Evolutionary conservation across 2,329 filamentous ascomycete genomes (phyloP).

Genomic region (Catunica adiposa): DNA sequence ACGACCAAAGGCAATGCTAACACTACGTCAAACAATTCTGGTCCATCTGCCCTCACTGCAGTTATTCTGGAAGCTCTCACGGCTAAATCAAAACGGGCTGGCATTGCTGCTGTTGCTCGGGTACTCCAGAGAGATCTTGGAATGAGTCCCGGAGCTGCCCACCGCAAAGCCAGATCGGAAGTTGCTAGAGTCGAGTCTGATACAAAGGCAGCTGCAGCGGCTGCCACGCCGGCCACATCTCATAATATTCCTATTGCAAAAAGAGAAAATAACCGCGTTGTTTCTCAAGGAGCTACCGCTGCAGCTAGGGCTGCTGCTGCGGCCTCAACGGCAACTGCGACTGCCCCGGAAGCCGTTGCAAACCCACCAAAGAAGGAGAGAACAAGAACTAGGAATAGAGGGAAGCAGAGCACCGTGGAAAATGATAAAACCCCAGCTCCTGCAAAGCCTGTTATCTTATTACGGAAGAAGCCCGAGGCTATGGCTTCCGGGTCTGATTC

Average conservation of each 20-base stretch:
- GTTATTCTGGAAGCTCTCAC: slow-evolving; percentile 14
- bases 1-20: slow-evolving; percentile 18
- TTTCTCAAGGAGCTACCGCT: too few relatives aligned
- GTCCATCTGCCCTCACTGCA: slow-evolving; percentile 19
- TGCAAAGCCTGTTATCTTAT: slow-evolving; percentile 24
- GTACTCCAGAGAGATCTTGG: slow-evolving; percentile 51
- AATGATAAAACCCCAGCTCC: slow-evolving; percentile 14
- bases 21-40: slow-evolving; percentile 29
- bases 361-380: slow-evolving; percentile 1
- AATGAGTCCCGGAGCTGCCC: slow-evolving; percentile 44
- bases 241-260: neutral
- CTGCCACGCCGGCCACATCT: slow-evolving; percentile 13
- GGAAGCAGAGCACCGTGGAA: slow-evolving; percentile 21
- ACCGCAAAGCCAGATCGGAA: slow-evolving; percentile 42
- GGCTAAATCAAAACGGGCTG: slow-evolving; percentile 40
- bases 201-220: slow-evolving; percentile 21
- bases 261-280: neutral
- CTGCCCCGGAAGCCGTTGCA: neutral
- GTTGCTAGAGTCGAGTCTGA: slow-evolving; percentile 39
- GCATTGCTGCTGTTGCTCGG: slow-evolving; percentile 46
- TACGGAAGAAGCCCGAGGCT: slow-evolving; percentile 26
- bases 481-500: neutral
- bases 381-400: slow-evolving; percentile 19
- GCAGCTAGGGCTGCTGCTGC: neutral
- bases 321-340: neutral